A percentile compares a stretch with the other conserved stretches of the same genome.
phyloP scores from a whole-genome alignment of 805 yeast species.

The Cyberlindnera mycetangii region DNA sequence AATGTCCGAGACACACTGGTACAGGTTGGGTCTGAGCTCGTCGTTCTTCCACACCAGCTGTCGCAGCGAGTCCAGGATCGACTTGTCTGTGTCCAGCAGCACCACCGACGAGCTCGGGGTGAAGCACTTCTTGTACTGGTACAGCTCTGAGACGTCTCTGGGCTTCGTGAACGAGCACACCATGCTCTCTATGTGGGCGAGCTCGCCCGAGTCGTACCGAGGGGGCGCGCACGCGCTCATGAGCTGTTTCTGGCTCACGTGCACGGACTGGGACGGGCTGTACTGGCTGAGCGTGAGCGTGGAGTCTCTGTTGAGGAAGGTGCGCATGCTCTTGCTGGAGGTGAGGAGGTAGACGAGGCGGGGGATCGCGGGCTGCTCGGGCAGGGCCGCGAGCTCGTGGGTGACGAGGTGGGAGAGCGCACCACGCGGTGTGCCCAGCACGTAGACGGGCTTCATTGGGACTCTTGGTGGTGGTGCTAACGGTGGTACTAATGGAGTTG shows the following conservation, averaged over 20 bases:
- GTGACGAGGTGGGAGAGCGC: constrained; percentile 39
- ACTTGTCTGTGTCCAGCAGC: constrained; percentile 72
- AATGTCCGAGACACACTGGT: constrained; percentile 50
- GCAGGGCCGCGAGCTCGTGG: constrained; percentile 38
- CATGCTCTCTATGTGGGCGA: constrained; percentile 21
- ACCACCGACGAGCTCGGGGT: constrained; percentile 51
- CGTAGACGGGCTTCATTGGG: constrained; percentile 29
- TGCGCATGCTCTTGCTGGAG: constrained; percentile 38
- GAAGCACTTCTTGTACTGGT: constrained; percentile 21
- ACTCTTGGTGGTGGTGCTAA: not conserved
- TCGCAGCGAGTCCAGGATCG: constrained; percentile 40
- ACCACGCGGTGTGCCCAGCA: constrained; percentile 41
- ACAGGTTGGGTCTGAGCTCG: constrained; percentile 50
- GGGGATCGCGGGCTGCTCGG: constrained; percentile 36
- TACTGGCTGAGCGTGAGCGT: constrained; percentile 29
- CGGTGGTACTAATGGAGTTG: not conserved
- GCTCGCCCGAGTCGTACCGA: constrained; percentile 20
- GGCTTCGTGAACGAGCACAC: constrained; percentile 17
- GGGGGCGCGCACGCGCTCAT: constrained; percentile 28
- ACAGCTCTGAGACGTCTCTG: constrained; percentile 17
- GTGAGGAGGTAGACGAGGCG: constrained; percentile 40
- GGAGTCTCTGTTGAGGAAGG: constrained; percentile 41
- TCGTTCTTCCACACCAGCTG: constrained; percentile 49
- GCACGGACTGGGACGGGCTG: constrained; percentile 1
- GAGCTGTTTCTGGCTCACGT: constrained; percentile 12